Evolutionary conservation across 1,284 basidiomycete species (phyloP).

Genomic region (Boletus mariae): DNA sequence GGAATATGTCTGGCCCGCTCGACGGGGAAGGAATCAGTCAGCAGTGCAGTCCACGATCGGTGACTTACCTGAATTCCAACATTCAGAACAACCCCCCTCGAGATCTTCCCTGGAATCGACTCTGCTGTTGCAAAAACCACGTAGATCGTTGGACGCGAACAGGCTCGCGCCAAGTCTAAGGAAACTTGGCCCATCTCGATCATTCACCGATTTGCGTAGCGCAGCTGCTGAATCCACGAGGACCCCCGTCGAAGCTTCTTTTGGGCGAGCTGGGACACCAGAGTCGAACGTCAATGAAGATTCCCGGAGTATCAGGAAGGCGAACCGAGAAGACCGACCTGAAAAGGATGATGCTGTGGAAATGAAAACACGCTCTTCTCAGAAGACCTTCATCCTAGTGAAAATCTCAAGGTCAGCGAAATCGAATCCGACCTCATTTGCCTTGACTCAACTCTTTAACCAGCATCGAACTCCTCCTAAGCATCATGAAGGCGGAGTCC

Average conservation of each 20-base stretch:
- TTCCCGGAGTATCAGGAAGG: constrained; percentile 21
- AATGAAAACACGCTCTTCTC: constrained; percentile 73
- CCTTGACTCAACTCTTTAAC: constrained; percentile 14
- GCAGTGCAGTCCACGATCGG: not conserved
- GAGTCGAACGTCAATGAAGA: constrained; percentile 23
- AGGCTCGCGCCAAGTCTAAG: constrained; percentile 38
- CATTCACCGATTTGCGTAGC: constrained; percentile 64
- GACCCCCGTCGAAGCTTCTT: constrained; percentile 21
- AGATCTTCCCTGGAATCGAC: constrained; percentile 47
- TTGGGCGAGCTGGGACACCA: constrained; percentile 18
- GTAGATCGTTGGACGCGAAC: constrained; percentile 29
- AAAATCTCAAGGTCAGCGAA: constrained; percentile 65
- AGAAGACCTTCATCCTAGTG: constrained; percentile 84
- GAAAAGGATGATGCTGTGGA: constrained; percentile 57
- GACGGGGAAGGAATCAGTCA: constrained; percentile 42
- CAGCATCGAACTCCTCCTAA: constrained; percentile 65
- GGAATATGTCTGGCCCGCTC: constrained; percentile 84
- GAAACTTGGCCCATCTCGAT: constrained; percentile 57
- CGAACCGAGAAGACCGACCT: constrained; percentile 23
- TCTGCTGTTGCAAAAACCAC: constrained; percentile 33
- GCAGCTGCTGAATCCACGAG: constrained; percentile 39
- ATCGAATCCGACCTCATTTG: constrained; percentile 13
- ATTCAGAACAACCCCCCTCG: constrained; percentile 14
- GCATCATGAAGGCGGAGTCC: constrained; percentile 67
- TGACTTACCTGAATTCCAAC: constrained; percentile 25